Evolutionary conservation across 257 asterid genomes (phyloP), one percentile per base, ranked within the genome.

Genomic region (Knoxia roxburghii): DNA sequence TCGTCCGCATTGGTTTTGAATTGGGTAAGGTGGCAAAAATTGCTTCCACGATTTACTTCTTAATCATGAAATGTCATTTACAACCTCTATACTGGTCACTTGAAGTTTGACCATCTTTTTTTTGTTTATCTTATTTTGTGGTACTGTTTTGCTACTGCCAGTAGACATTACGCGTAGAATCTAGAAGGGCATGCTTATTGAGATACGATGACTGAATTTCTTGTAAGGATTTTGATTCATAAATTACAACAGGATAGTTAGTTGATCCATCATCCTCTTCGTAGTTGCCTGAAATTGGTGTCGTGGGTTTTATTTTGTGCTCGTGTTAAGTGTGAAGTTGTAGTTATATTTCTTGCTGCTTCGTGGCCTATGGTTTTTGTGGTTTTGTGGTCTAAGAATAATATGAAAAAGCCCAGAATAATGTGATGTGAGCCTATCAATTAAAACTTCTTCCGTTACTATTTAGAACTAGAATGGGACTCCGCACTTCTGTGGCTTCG

Each of bases 51-150:
- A 32, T 46, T 30, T 3, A 37, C 41, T 66, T 39, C 63, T 60
- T 61, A 67, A 73, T 60, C 35, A 54, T 67, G 61, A 64, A 76
- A 43, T 68, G 63, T 35, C 50, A 37, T 68, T 62, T 24, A 54
- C 67, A 59, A 62, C 71, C 52, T 68, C 61, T 59, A 69, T 69
- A 68, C 79, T 40, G 80, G 76, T 73, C 77, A 55, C 65, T 72
- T 69, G 14, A 53, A 49, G 73, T 26, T 76, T 66, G 78, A 45
- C 65, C 63, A 48, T 61, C 49, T 30, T 48, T 60, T 71, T 24
- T 59, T 49, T 63, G 37, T 23, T 58, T 5, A 3, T 68, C 29
- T 32, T 15, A 61, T 52, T 48, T 37, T 4, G 6, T 37, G 41
- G 64, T 40, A 46, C 45, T 40, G 30, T 67, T 37, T 45, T 33